These are phyloP conservation scores for Fonsecaea monophora DNA, from an alignment of 2,329 filamentous ascomycete genomes.

Conservation along the genomic window DNA sequence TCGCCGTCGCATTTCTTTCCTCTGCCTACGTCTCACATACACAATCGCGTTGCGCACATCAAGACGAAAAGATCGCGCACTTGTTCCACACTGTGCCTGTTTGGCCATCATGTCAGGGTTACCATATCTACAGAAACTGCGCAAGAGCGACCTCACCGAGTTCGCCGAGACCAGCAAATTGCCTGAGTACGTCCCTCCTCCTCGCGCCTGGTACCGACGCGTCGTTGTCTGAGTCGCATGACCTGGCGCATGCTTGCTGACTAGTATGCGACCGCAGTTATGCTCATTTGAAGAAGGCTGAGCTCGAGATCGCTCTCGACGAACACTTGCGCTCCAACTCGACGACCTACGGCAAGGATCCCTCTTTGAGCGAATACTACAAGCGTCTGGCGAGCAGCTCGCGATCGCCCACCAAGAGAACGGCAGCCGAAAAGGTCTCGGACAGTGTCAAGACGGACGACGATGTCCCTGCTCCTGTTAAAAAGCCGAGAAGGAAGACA, in stretches of 20 bases:
- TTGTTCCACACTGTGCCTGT: constrained; percentile 9
- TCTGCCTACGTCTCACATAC: constrained; percentile 11
- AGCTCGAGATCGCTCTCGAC: constrained; percentile 75
- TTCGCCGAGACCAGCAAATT: constrained; percentile 65
- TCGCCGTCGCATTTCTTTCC: constrained; percentile 9
- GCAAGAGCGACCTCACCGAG: constrained; percentile 79
- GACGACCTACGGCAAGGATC: constrained; percentile 67
- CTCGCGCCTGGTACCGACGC: constrained; percentile 21
- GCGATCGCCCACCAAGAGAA: constrained; percentile 67
- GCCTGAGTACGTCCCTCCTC: constrained; percentile 67
- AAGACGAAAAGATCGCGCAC: not conserved
- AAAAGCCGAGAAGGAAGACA: constrained; percentile 40
- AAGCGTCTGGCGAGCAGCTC: constrained; percentile 64
- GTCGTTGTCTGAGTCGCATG: constrained; percentile 24
- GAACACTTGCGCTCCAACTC: constrained; percentile 74
- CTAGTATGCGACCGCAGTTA: constrained; percentile 37
- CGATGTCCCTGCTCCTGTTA: constrained; percentile 46
- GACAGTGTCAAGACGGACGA: constrained; percentile 50
- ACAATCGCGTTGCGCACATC: constrained; percentile 1
- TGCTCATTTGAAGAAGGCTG: constrained; percentile 35
- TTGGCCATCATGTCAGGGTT: constrained; percentile 64
- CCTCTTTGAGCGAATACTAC: constrained; percentile 77
- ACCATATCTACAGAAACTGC: constrained; percentile 79
- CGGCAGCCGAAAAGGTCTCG: constrained; percentile 44
- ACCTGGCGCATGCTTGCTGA: constrained; percentile 33